phyloP scores from a whole-genome alignment of 2,329 filamentous ascomycete species.

The Monilinia aucupariae region DNA sequence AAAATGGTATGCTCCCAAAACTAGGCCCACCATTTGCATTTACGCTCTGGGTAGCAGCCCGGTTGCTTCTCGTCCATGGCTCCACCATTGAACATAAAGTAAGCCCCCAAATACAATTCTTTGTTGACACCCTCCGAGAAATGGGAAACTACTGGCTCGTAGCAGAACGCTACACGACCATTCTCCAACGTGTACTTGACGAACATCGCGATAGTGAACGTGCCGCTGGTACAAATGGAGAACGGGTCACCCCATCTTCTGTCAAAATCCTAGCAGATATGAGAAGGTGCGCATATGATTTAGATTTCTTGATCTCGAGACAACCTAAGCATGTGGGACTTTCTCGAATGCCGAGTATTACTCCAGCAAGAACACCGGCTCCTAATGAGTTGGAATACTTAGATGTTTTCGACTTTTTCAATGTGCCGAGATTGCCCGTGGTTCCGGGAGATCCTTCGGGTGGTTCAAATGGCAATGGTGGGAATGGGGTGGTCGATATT shows the following conservation, averaged over 20 bases:
- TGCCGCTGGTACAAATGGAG: constrained; percentile 52
- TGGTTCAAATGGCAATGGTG: constrained; percentile 15
- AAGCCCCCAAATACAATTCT: constrained; percentile 71
- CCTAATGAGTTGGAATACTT: constrained; percentile 84
- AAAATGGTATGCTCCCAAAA: constrained; percentile 68
- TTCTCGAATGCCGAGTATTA: constrained; percentile 48
- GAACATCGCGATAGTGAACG: constrained; percentile 77
- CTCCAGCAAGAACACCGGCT: constrained; percentile 62
- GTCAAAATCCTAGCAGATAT: constrained; percentile 88
- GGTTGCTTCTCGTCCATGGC: constrained; percentile 80
- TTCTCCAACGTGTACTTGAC: constrained; percentile 77
- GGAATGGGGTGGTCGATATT: constrained; percentile 30
- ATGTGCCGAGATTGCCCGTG: constrained; percentile 68
- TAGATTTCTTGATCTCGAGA: constrained; percentile 82
- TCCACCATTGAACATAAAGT: constrained; percentile 83
- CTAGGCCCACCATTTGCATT: constrained; percentile 89
- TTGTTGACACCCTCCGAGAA: constrained; percentile 74
- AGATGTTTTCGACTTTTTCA: constrained; percentile 93
- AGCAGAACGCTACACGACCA: constrained; percentile 71
- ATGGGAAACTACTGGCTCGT: constrained; percentile 85
- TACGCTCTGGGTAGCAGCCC: constrained; percentile 84
- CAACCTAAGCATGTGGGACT: constrained; percentile 44
- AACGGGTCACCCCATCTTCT: constrained; percentile 71
- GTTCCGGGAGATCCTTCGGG: constrained; percentile 31
- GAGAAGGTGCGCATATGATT: constrained; percentile 82